A percentile compares a stretch with the other conserved stretches of the same genome.
Evolutionary conservation across 2,329 filamentous ascomycete species (phyloP).

Genomic region (Trichoderma brevicompactum): DNA sequence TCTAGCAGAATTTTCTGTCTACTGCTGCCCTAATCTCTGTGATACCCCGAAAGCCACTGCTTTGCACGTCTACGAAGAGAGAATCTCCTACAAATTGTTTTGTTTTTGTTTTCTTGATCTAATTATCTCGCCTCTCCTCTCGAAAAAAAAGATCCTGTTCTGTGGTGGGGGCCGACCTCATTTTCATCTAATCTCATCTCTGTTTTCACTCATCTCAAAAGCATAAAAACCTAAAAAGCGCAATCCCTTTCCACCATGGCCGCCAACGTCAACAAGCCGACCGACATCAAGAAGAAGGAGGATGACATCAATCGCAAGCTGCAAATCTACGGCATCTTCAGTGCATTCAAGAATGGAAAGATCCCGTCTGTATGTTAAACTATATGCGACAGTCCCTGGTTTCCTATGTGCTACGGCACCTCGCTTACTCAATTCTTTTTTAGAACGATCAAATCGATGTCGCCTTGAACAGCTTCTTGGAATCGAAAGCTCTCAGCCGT

Average conservation of each 20-base stretch:
- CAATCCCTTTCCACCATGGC: constrained; percentile 39
- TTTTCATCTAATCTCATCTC: neutral
- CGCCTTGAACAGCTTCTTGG: constrained; percentile 85
- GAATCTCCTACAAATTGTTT: no score
- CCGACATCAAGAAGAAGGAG: constrained; percentile 76
- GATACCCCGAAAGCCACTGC: constrained; percentile 23
- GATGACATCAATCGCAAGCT: constrained; percentile 90
- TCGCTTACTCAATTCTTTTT: neutral
- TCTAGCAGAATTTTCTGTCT: neutral
- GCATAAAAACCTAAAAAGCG: neutral
- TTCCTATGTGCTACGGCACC: neutral
- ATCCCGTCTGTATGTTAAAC: constrained; percentile 74
- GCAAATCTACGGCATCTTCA: constrained; percentile 88
- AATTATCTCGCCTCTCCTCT: neutral
- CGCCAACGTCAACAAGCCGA: constrained; percentile 70
- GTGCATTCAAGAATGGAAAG: constrained; percentile 86
- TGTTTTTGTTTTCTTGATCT: no score
- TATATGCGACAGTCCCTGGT: neutral
- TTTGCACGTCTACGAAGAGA: neutral
- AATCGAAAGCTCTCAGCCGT: constrained; percentile 68
- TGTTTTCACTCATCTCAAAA: neutral
- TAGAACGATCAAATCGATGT: constrained; percentile 96
- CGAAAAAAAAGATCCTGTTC: neutral
- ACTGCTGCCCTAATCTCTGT: constrained; percentile 1
- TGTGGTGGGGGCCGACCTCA: neutral